phyloP scores from a whole-genome alignment of 192 early-diverging fungal species.

The Ambispora gerdemannii region DNA sequence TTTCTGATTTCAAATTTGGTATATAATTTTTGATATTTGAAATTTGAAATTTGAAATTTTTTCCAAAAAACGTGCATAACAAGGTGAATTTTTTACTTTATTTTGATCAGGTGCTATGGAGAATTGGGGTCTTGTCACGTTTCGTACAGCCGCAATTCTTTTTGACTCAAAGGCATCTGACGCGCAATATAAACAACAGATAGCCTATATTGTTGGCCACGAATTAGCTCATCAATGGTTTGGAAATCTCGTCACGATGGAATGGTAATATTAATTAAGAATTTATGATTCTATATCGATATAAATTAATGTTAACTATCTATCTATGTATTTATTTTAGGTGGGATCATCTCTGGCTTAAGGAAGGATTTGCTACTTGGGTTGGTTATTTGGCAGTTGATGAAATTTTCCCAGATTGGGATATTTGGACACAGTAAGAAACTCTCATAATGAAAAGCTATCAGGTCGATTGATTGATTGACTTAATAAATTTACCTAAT shows the following conservation, averaged over 20 bases:
- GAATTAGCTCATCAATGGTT: conserved; percentile 88
- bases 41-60: neutral
- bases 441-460: neutral
- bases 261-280: conserved; percentile 46
- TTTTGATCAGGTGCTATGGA: conserved; percentile 71
- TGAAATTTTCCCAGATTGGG: conserved; percentile 91
- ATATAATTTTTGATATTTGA: neutral
- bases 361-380: conserved; percentile 98
- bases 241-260: conserved; percentile 95
- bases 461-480: neutral
- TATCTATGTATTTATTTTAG: neutral
- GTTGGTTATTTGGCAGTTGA: conserved; percentile 86
- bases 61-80: conserved; percentile 14
- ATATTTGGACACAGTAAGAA: conserved; percentile 72
- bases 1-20: conserved; percentile 89
- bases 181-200: conserved; percentile 71
- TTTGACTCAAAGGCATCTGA: conserved; percentile 77
- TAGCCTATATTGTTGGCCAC: conserved; percentile 90
- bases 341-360: conserved; percentile 95
- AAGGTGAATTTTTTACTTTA: too few relatives aligned
- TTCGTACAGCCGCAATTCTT: conserved; percentile 79
- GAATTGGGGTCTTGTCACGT: conserved; percentile 97
- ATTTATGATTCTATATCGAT: neutral
- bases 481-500: neutral
- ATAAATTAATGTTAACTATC: neutral